Conservation (phyloP, 129 eudicot species). For the Glebionis coronaria region DNA sequence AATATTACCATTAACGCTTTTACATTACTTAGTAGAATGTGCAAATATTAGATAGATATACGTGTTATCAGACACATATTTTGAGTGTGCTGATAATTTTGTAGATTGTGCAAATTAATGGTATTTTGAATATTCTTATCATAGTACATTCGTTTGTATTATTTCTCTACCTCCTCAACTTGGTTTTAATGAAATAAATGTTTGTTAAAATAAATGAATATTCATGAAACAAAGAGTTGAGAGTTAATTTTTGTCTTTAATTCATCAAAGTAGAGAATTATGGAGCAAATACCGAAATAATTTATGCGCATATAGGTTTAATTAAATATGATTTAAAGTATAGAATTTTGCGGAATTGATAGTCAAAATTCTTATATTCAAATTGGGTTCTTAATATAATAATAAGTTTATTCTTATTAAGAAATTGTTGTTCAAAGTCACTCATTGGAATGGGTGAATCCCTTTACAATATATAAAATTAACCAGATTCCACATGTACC, state of each 20-base stretch:
- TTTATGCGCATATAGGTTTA: not conserved
- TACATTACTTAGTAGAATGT: too few relatives aligned
- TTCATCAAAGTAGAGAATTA: not conserved
- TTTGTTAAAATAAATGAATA: not conserved
- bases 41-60: too few relatives aligned
- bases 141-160: not conserved
- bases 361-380: constrained; percentile 5
- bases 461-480: not conserved
- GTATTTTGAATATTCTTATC: too few relatives aligned
- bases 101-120: too few relatives aligned
- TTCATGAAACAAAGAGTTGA: not conserved
- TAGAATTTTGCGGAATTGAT: not conserved
- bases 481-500: too few relatives aligned
- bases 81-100: too few relatives aligned
- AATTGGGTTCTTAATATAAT: not conserved
- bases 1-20: too few relatives aligned
- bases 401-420: not conserved
- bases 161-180: not conserved
- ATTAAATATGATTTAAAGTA: constrained; percentile 3
- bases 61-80: too few relatives aligned
- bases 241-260: not conserved
- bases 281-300: not conserved
- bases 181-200: not conserved
- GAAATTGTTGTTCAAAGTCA: not conserved
- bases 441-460: constrained; percentile 13